These are phyloP conservation scores for Halophytophthora polymorphica DNA, from an alignment of 352 stramenopile genomes.

Conservation along the genomic window DNA sequence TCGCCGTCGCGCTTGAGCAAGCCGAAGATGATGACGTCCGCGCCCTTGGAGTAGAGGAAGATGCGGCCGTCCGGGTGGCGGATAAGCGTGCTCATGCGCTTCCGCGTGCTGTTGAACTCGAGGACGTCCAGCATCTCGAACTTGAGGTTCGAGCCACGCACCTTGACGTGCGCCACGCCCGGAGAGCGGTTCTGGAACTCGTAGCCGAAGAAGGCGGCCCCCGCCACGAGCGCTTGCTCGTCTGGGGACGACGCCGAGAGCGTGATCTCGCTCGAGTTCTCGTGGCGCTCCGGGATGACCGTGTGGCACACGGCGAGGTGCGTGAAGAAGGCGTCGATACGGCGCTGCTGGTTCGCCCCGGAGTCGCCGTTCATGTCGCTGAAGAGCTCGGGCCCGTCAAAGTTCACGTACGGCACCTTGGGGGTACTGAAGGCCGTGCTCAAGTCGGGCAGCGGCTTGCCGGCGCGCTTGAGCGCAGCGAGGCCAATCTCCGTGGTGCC, in stretches of 20 bases:
- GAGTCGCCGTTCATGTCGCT: constrained; percentile 62
- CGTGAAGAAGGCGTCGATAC: constrained; percentile 78
- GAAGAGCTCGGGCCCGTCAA: constrained; percentile 64
- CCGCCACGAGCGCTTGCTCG: constrained; percentile 85
- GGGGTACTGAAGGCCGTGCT: constrained; percentile 15
- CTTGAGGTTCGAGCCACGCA: constrained; percentile 38
- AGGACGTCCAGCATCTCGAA: constrained; percentile 88
- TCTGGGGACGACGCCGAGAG: constrained; percentile 80
- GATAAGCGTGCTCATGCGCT: constrained; percentile 93
- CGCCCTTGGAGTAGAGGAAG: constrained; percentile 72
- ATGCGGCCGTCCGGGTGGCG: constrained; percentile 53
- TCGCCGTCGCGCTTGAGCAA: constrained; percentile 34
- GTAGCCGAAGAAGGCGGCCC: constrained; percentile 70
- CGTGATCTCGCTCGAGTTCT: constrained; percentile 58
- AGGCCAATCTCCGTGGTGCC: constrained; percentile 83
- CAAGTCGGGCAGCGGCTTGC: constrained; percentile 47
- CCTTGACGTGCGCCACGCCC: constrained; percentile 42
- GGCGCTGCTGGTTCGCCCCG: constrained; percentile 38
- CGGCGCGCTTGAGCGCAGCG: constrained; percentile 55
- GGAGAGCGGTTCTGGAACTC: constrained; percentile 69
- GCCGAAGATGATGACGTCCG: constrained; percentile 67
- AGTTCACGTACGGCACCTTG: constrained; percentile 71
- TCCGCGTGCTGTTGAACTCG: constrained; percentile 91
- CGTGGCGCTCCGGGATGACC: constrained; percentile 94
- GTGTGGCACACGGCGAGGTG: constrained; percentile 93